Base-by-base conservation (phyloP, 768 basidiomycete species). In the Paxillus ammoniavirescens region DNA sequence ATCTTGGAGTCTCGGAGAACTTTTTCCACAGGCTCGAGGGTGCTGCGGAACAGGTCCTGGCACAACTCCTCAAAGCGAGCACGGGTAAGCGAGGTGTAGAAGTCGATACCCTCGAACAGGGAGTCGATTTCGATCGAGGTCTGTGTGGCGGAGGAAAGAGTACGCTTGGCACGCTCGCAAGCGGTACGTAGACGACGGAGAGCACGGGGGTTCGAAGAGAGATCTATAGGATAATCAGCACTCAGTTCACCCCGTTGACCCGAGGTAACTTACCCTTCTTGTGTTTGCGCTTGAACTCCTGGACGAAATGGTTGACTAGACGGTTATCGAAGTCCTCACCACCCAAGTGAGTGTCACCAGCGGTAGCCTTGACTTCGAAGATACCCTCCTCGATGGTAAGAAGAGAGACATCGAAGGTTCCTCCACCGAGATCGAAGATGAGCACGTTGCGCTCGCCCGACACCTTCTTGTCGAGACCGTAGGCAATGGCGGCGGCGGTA, bases 261-360 rank as follows among this genome's bases (percentile, higher is more conserved):
- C 8, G 9, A 6, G 8, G 12, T 0, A 21, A 66, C 79, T 54
- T 63, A 84, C 86, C 88, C 77, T 94, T 94, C 84, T 97, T 98
- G 84, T 94, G 81, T 80, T 97, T 96, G 71, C 90, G 83, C 83
- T 96, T 96, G 82, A 96, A 96, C 73, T 96, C 91, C 72, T 94
- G 91, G 56, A 88, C 87, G 68, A 97, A 95, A 82, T 95, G 92
- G 75, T 92, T 93, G 72, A 98, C 93, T 62, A 98, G 91, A 61
- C 93, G 87, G 78, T 96, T 96, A 73, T 98, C 95, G 62, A 98
- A 98, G 74, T 98, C 94, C 72, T 97, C 95, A 75, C 95, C 95
- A 75, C 95, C 95, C 74, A 98, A 83, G 73, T 98, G 94, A 50
- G 94, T 97, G 77, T 97, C 94, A 82, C 95, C 95, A 50, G 95